Evolutionary conservation across 2,329 filamentous ascomycete genomes (phyloP).

Genomic region (Ophiostoma sp.): DNA sequence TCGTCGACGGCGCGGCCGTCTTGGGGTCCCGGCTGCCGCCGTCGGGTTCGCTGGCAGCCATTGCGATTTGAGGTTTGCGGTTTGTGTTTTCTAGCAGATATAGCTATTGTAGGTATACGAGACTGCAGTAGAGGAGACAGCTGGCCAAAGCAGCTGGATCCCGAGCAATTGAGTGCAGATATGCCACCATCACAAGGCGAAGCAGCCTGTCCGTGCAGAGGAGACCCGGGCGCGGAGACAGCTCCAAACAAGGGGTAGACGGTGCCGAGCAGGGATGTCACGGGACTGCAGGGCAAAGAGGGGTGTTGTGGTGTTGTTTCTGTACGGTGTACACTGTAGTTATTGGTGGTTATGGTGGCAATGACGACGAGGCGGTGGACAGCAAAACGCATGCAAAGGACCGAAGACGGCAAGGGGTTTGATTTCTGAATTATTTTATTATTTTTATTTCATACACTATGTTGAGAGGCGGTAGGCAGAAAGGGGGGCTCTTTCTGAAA

Average conservation of each 20-base stretch:
- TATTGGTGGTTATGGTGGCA: not conserved
- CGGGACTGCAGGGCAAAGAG: constrained; percentile 3
- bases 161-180: not conserved
- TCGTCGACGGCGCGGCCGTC: not conserved
- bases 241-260: constrained; percentile 13
- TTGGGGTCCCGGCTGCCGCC: constrained; percentile 15
- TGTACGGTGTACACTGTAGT: not conserved
- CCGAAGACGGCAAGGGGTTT: constrained; percentile 4
- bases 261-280: constrained; percentile 1
- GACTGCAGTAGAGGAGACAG: not conserved
- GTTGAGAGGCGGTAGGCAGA: constrained; percentile 6
- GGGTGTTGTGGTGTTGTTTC: not conserved
- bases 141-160: not conserved
- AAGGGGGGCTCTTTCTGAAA: constrained; percentile 23
- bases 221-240: not conserved
- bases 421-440: not conserved
- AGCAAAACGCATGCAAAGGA: not conserved
- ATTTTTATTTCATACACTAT: not conserved
- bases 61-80: not conserved
- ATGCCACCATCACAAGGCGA: constrained; percentile 9
- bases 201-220: not conserved
- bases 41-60: constrained; percentile 22
- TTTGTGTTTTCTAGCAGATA: not conserved
- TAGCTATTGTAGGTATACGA: not conserved
- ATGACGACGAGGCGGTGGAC: constrained; percentile 8